Percentiles rank a stretch among this genome's conserved stretches.
Conservation (phyloP, 192 early-diverging fungal genomes). For the Coemansia sp. region DNA sequence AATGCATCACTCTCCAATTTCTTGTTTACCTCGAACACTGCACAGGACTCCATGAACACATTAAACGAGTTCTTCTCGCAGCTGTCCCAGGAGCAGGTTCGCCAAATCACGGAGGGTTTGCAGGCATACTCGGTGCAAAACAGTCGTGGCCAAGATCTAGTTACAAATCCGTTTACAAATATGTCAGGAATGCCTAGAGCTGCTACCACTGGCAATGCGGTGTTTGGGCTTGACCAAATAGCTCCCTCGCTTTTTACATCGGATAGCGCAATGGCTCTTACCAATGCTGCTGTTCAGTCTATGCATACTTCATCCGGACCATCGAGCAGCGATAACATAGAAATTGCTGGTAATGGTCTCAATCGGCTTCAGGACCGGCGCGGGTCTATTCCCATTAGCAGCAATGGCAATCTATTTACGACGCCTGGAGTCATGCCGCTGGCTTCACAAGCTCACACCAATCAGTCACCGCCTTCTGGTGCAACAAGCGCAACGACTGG, state of each 20-base stretch:
- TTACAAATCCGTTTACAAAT: background rate
- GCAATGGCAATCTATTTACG: slow-evolving; percentile 45
- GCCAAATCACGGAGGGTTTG: slow-evolving; percentile 45
- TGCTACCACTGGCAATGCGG: background rate
- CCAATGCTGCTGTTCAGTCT: slow-evolving; percentile 31
- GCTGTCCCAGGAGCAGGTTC: slow-evolving; percentile 44
- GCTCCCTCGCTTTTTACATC: background rate
- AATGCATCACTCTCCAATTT: slow-evolving; percentile 17
- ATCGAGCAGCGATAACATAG: slow-evolving; percentile 1
- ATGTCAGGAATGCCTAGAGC: background rate
- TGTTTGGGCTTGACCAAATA: background rate
- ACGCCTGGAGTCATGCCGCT: slow-evolving; percentile 19
- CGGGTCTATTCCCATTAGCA: slow-evolving; percentile 47
- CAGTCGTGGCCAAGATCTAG: background rate
- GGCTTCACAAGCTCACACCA: background rate
- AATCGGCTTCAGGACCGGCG: slow-evolving; percentile 28
- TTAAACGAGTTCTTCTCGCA: slow-evolving; percentile 50
- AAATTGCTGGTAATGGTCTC: slow-evolving; percentile 7
- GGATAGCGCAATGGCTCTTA: slow-evolving; percentile 14
- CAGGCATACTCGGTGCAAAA: slow-evolving; percentile 45
- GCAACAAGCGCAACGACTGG: background rate
- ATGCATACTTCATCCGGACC: slow-evolving; percentile 22
- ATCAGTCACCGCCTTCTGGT: background rate
- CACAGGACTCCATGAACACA: slow-evolving; percentile 48
- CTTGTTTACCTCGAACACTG: slow-evolving; percentile 40